Conservation (phyloP, 805 yeast species). For the Wickerhamiella vanderwaltii region DNA sequence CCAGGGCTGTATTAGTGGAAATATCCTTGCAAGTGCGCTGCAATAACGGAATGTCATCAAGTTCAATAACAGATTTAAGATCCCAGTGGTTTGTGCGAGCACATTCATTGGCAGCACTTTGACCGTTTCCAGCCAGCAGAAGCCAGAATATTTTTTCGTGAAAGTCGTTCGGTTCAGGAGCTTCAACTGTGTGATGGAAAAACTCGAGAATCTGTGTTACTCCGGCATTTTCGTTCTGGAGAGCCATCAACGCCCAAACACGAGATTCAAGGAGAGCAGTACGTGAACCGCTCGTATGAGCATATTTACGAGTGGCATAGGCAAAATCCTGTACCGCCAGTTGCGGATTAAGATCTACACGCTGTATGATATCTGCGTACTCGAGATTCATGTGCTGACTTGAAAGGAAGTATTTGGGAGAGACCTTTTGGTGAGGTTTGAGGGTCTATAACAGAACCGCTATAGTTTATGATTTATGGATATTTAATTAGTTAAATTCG, state of each 20-base stretch:
- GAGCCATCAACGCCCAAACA: not conserved
- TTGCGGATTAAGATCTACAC: not conserved
- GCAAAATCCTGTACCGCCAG: not conserved
- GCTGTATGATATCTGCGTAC: not conserved
- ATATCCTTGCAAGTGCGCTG: not conserved
- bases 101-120: not conserved
- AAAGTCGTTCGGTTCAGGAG: not conserved
- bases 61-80: conserved; percentile 6
- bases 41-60: not conserved
- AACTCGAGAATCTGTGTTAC: not conserved
- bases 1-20: not conserved
- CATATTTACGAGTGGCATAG: not conserved
- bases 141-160: not conserved
- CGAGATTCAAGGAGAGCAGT: not conserved
- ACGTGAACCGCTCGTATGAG: not conserved
- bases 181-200: not conserved
- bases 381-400: not conserved
- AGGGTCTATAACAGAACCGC: too few species aligned
- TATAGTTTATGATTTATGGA: too few species aligned
- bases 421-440: too few species aligned
- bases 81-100: not conserved
- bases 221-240: not conserved
- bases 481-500: too few species aligned
- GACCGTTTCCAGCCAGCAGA: not conserved
- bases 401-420: too few species aligned